phyloP scores from a whole-genome alignment of 768 basidiomycete species.

The Leccinum broughii region DNA sequence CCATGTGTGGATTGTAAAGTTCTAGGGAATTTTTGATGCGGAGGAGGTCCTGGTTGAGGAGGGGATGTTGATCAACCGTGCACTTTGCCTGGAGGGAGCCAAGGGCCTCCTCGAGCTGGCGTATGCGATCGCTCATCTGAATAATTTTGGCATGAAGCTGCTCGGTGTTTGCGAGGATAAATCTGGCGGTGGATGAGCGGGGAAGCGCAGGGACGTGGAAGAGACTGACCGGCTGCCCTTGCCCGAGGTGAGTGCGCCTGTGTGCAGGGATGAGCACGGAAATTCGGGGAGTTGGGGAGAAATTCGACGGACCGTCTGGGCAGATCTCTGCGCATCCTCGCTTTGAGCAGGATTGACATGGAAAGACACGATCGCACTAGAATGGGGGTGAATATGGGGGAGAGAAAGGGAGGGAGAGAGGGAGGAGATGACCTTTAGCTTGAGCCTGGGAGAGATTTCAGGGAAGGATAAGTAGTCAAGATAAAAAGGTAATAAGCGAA shows the following conservation, averaged over 20 bases:
- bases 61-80: slow-evolving; percentile 49
- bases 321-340: slow-evolving; percentile 64
- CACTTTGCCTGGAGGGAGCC: slow-evolving; percentile 42
- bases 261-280: background rate
- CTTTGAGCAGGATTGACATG: slow-evolving; percentile 67
- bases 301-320: slow-evolving; percentile 47
- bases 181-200: slow-evolving; percentile 38
- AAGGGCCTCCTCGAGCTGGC: slow-evolving; percentile 63
- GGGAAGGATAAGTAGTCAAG: background rate
- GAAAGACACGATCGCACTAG: slow-evolving; percentile 65
- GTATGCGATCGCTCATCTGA: slow-evolving; percentile 61
- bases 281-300: background rate
- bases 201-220: background rate
- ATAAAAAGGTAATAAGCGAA: slow-evolving; percentile 23
- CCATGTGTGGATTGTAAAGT: slow-evolving; percentile 45
- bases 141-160: slow-evolving; percentile 65
- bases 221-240: slow-evolving; percentile 56
- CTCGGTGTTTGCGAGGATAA: slow-evolving; percentile 68
- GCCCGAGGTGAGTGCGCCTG: slow-evolving; percentile 62
- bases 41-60: slow-evolving; percentile 57
- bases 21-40: slow-evolving; percentile 70
- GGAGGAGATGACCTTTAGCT: slow-evolving; percentile 49
- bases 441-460: slow-evolving; percentile 36
- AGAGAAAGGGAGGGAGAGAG: background rate
- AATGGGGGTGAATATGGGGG: background rate